phyloP scores from a whole-genome alignment of 345 rosid genomes.

The Conringia planisiliqua region DNA sequence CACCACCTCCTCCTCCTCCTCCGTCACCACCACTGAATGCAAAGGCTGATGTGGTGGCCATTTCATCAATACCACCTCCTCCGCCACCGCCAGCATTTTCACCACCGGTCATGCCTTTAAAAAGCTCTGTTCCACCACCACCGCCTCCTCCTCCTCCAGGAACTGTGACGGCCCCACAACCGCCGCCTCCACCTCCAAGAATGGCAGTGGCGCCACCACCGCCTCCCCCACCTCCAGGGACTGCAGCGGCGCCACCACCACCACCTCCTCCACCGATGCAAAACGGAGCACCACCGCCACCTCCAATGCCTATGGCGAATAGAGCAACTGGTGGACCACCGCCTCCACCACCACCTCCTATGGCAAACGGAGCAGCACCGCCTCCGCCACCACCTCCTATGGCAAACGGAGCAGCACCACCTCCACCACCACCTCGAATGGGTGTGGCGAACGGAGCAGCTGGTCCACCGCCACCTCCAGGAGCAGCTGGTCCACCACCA shows the following conservation, averaged over 20 bases:
- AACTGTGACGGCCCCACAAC: neutral
- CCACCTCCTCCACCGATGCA: constrained; percentile 22
- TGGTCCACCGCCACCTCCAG: constrained; percentile 55
- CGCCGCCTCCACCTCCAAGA: constrained; percentile 31
- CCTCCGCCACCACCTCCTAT: constrained; percentile 29
- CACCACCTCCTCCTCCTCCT: constrained; percentile 18
- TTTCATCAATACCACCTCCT: neutral
- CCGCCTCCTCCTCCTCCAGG: constrained; percentile 22
- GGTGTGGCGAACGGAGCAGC: constrained; percentile 36
- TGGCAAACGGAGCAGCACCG: neutral
- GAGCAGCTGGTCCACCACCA: constrained; percentile 58
- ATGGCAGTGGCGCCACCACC: neutral
- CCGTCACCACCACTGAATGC: neutral
- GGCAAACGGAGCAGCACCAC: constrained; percentile 26
- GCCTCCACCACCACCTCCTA: constrained; percentile 27
- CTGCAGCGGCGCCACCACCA: constrained; percentile 3
- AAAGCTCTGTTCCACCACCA: constrained; percentile 28
- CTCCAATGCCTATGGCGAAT: neutral
- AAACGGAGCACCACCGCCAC: constrained; percentile 21
- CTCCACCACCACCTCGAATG: constrained; percentile 40
- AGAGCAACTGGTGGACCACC: neutral
- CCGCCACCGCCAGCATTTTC: constrained; percentile 19
- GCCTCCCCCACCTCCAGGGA: constrained; percentile 23
- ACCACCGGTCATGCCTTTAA: neutral
- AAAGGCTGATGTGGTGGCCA: neutral